Percentiles rank a stretch among this genome's conserved stretches.
phyloP scores from a whole-genome alignment of 164 flowering plant genomes.

The Vitis rupestris region DNA sequence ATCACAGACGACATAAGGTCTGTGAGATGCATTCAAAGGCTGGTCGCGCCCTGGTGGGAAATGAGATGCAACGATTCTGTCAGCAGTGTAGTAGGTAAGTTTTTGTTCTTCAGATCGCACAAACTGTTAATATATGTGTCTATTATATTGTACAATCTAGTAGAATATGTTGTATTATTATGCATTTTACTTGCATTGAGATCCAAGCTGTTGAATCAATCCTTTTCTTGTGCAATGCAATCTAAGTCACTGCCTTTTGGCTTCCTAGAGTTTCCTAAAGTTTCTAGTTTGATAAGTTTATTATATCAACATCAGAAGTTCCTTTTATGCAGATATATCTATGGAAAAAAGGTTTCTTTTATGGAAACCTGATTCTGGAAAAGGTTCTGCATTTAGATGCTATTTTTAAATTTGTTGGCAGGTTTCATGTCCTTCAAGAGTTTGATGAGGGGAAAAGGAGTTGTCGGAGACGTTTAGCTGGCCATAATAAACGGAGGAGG shows the following conservation, averaged over 20 bases:
- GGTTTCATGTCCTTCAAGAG: conserved; percentile 95
- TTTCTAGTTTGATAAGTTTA: too few relatives aligned
- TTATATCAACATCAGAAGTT: too few relatives aligned
- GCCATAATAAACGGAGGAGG: conserved; percentile 91
- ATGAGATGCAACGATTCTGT: conserved; percentile 89
- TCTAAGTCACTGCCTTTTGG: neutral
- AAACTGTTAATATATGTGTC: too few relatives aligned
- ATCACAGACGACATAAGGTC: conserved; percentile 91
- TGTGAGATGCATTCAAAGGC: conserved; percentile 93
- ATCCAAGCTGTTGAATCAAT: neutral
- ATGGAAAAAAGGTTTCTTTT: neutral
- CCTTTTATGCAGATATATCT: too few relatives aligned
- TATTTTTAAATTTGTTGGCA: conserved; percentile 21
- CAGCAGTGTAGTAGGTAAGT: conserved; percentile 97
- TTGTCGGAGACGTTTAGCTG: conserved; percentile 93
- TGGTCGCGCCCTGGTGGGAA: conserved; percentile 65
- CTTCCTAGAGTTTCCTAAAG: neutral
- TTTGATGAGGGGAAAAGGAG: conserved; percentile 97
- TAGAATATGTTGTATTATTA: too few relatives aligned
- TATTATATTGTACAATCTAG: too few relatives aligned
- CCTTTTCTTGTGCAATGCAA: neutral
- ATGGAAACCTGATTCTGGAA: neutral
- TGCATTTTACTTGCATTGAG: too few relatives aligned
- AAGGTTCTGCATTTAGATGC: neutral
- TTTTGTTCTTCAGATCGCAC: neutral